Percentiles rank a stretch among this genome's conserved stretches.
phyloP scores from a whole-genome alignment of 2,329 filamentous ascomycete species.

The Harringtonia lauricola region DNA sequence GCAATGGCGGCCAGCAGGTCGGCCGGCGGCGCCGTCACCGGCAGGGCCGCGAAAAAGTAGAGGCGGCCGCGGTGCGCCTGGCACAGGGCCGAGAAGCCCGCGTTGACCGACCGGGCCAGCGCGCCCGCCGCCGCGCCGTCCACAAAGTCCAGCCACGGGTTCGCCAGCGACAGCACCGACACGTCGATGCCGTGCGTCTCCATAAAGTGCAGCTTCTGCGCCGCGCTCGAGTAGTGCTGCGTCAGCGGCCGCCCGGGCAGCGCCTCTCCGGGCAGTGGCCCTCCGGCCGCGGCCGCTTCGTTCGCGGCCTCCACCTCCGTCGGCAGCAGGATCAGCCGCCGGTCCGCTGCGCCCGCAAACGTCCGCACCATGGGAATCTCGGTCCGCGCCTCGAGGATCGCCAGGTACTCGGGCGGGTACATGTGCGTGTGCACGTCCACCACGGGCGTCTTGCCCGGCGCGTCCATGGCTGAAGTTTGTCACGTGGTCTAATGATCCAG shows the following conservation, averaged over 20 bases:
- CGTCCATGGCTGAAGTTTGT: neutral
- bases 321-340: constrained; percentile 55
- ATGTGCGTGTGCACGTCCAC: constrained; percentile 63
- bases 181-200: constrained; percentile 68
- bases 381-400: constrained; percentile 45
- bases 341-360: constrained; percentile 40
- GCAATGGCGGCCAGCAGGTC: constrained; percentile 55
- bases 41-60: constrained; percentile 75
- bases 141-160: constrained; percentile 89
- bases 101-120: constrained; percentile 60
- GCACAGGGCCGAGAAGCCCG: constrained; percentile 68
- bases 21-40: constrained; percentile 55
- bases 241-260: constrained; percentile 74
- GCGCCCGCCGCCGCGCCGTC: constrained; percentile 44
- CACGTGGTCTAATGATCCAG: too few relatives aligned
- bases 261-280: too few relatives aligned
- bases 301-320: constrained; percentile 30
- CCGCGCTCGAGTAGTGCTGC: constrained; percentile 69
- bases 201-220: constrained; percentile 81
- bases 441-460: constrained; percentile 19
- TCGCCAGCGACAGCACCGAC: constrained; percentile 80
- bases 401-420: constrained; percentile 54
- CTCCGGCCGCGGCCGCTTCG: constrained; percentile 30
- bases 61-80: constrained; percentile 52
- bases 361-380: constrained; percentile 61